A percentile compares a stretch with the other conserved stretches of the same genome.
These are phyloP conservation scores for Knoxia roxburghii DNA, from an alignment of 257 asterid genomes.

Conservation along the genomic window DNA sequence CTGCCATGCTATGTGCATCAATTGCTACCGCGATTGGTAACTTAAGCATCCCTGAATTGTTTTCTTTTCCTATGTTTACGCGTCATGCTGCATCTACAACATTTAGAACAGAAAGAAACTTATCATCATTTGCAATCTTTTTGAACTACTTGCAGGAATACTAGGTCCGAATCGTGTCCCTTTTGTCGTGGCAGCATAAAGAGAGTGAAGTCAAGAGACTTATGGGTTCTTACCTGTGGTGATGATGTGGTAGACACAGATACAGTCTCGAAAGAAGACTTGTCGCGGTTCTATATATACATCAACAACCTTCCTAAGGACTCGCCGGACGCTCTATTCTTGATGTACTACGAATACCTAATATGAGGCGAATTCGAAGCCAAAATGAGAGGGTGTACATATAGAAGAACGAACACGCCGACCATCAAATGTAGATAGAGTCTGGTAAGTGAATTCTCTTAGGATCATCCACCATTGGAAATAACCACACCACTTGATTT, in stretches of 20 bases:
- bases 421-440: slow-evolving; percentile 56
- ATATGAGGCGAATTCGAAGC: slow-evolving; percentile 31
- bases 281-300: slow-evolving; percentile 59
- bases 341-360: slow-evolving; percentile 67
- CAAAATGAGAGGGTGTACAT: slow-evolving; percentile 29
- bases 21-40: slow-evolving; percentile 85
- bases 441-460: slow-evolving; percentile 33
- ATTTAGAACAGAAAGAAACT: neutral
- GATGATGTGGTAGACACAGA: slow-evolving; percentile 68
- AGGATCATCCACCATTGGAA: slow-evolving; percentile 19
- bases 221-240: slow-evolving; percentile 75
- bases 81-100: neutral
- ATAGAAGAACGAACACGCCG: slow-evolving; percentile 29
- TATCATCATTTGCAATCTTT: neutral
- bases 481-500: slow-evolving; percentile 31
- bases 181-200: slow-evolving; percentile 79
- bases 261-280: slow-evolving; percentile 51
- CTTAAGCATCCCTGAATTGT: slow-evolving; percentile 27
- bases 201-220: slow-evolving; percentile 66
- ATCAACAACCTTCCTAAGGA: slow-evolving; percentile 70
- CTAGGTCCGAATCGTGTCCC: slow-evolving; percentile 82
- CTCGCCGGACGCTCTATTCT: slow-evolving; percentile 68
- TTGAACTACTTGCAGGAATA: slow-evolving; percentile 46
- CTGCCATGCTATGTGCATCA: slow-evolving; percentile 91
- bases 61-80: neutral